Base-by-base conservation (phyloP, 2,329 filamentous ascomycete species). In the Coniella lustricola region DNA sequence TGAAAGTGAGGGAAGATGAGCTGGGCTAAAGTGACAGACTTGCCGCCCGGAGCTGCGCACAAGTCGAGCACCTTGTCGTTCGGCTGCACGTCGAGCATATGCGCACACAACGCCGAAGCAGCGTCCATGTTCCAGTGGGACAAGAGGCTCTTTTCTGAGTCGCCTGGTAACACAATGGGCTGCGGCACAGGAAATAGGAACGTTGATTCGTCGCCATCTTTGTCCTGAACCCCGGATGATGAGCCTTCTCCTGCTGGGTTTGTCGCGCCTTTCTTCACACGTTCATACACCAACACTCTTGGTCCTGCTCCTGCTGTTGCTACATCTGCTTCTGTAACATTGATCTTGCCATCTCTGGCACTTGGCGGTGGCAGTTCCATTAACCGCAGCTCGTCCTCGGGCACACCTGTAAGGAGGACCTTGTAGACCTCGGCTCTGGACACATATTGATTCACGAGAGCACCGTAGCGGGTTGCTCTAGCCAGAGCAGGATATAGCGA, bases 1-100 rank as follows among this genome's bases (percentile, higher is more conserved):
- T 46, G 49, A 13, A 50, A 50, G 5, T 49, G 18, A 5, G 54
- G 52, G 7, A 55, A 56, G 3, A 70, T 53, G 7, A 58, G 54
- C 44, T 67, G 64, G 1, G 62, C 56, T 22, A 67, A 50, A 3
- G 58, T 56, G 18, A 67, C 53, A 5, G 64, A 65, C 34, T 67
- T 67, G 31, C 62, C 64, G 41, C 64, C 60, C 29, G 65, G 64
- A 2, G 66, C 65, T 4, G 67, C 67, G 48, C 67, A 69, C 9
- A 69, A 58, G 43, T 70, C 67, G 13, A 70, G 57, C 5, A 70
- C 59, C 18, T 62, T 61, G 43, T 69, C 62, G 9, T 64, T 61
- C 3, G 65, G 63, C 35, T 57, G 56, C 8, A 64, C 59, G 35
- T 58, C 54, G 3, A 70, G 62, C 3, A 69, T 40, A 22, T 55